phyloP scores from a whole-genome alignment of 2,329 filamentous ascomycete genomes.

The Myriosclerotinia duriaeana region DNA sequence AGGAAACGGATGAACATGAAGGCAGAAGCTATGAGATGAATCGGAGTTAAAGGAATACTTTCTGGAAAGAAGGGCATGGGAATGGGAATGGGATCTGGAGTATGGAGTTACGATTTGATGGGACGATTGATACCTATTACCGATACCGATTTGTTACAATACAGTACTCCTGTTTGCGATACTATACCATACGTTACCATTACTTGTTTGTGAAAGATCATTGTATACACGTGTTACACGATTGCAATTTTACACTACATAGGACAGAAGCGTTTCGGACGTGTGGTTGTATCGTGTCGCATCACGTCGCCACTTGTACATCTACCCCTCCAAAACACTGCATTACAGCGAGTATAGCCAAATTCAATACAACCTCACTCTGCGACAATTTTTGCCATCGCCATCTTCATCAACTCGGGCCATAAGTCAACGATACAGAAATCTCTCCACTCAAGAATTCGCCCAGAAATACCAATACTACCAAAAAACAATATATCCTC shows the following conservation, averaged over 20 bases:
- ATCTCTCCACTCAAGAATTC: neutral
- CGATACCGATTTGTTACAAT: conserved; percentile 18
- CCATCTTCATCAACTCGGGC: neutral
- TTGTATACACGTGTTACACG: neutral
- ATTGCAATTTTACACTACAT: neutral
- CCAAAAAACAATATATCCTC: conserved; percentile 12
- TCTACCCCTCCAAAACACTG: neutral
- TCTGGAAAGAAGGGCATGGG: conserved; percentile 8
- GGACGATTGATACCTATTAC: conserved; percentile 12
- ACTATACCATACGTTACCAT: neutral
- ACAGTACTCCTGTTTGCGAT: conserved; percentile 13
- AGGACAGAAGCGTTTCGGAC: neutral
- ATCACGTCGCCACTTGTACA: neutral
- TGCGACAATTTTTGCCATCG: neutral
- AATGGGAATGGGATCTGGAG: neutral
- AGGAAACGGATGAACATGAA: neutral
- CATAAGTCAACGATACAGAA: neutral
- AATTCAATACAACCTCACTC: conserved; percentile 12
- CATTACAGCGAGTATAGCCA: conserved; percentile 3
- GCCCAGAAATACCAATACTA: neutral
- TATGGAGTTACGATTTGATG: conserved; percentile 14
- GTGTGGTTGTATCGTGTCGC: neutral
- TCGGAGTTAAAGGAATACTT: neutral
- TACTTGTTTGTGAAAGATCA: conserved; percentile 6
- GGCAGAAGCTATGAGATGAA: neutral